Evolutionary conservation across 208 protist genomes (phyloP).

Genomic region (Phytomonas sp.): DNA sequence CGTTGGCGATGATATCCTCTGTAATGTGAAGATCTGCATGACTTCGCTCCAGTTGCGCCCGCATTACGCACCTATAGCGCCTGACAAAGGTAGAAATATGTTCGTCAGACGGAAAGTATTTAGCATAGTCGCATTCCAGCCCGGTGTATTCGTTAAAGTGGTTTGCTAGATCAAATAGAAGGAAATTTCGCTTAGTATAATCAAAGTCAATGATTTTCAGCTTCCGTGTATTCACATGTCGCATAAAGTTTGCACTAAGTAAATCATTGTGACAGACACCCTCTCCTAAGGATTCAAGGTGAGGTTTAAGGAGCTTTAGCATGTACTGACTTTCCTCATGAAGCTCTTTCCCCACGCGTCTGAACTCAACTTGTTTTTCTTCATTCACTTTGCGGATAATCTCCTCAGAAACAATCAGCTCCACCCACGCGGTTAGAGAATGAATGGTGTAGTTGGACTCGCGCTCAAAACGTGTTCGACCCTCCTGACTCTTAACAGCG

Average conservation of each 20-base stretch:
- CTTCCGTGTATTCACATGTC: slow-evolving; percentile 27
- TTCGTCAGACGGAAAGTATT: slow-evolving; percentile 70
- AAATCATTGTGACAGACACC: slow-evolving; percentile 89
- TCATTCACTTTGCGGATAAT: slow-evolving; percentile 43
- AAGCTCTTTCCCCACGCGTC: slow-evolving; percentile 23
- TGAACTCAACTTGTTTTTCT: slow-evolving; percentile 44
- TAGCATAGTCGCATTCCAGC: slow-evolving; percentile 80
- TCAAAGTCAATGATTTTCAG: slow-evolving; percentile 92
- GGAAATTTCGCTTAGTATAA: slow-evolving; percentile 81
- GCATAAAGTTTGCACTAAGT: slow-evolving; percentile 88
- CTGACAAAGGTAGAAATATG: slow-evolving; percentile 64
- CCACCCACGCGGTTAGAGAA: slow-evolving; percentile 62
- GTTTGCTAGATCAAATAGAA: slow-evolving; percentile 88
- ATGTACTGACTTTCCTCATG: slow-evolving; percentile 36
- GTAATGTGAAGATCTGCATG: not conserved
- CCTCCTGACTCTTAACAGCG: not conserved
- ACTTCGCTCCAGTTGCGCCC: slow-evolving; percentile 22
- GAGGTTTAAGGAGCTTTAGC: slow-evolving; percentile 24
- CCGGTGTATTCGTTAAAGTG: slow-evolving; percentile 91
- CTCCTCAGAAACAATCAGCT: slow-evolving; percentile 38
- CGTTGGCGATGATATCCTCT: slow-evolving; percentile 35
- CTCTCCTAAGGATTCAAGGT: slow-evolving; percentile 30
- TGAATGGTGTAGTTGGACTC: slow-evolving; percentile 76
- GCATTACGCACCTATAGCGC: slow-evolving; percentile 66
- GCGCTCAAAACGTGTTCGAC: slow-evolving; percentile 38